These are phyloP conservation scores for Paraurostyla sp. DNA, from an alignment of 73 alveolate genomes.

Conservation along the genomic window DNA sequence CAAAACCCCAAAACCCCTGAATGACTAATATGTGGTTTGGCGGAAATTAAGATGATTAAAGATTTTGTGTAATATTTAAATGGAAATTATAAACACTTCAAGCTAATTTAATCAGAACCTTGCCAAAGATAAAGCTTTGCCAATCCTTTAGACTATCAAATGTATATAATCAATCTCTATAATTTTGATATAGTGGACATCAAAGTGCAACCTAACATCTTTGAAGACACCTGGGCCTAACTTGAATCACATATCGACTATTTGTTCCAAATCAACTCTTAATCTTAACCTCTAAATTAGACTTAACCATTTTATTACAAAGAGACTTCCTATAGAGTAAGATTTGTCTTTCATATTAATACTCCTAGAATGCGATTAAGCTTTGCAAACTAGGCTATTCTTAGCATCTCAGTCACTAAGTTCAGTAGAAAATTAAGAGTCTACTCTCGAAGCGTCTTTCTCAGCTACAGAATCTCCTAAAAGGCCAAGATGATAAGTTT, in stretches of 20 bases:
- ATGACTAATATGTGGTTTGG: no score
- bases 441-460: background rate
- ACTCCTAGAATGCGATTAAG: conserved; percentile 36
- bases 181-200: background rate
- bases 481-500: background rate
- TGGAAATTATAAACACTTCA: no score
- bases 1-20: no score
- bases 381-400: conserved; percentile 7
- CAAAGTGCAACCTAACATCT: background rate
- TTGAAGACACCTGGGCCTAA: conserved; percentile 9
- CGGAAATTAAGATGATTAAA: no score
- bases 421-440: background rate
- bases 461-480: background rate
- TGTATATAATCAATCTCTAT: no score
- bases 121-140: no score
- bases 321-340: conserved; percentile 28
- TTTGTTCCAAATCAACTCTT: background rate
- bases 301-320: conserved; percentile 10
- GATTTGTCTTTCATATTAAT: background rate
- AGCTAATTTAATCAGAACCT: no score
- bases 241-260: conserved; percentile 4
- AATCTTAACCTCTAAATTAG: background rate
- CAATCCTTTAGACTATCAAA: no score
- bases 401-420: background rate
- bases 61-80: no score